Conservation (phyloP, 345 rosid genomes). For the Salix dunnii region DNA sequence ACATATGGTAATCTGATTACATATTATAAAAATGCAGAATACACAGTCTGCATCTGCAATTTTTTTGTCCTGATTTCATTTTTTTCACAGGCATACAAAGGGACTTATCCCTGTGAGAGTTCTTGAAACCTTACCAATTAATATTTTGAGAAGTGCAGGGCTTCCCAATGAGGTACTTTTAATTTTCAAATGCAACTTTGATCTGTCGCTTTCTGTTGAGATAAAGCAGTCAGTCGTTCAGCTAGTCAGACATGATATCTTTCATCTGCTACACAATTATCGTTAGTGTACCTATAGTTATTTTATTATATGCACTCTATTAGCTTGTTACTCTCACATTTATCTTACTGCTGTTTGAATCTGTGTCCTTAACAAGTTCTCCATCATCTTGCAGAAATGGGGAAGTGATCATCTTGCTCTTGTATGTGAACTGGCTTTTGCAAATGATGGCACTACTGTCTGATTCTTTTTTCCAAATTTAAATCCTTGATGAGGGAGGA, state of each 20-base stretch:
- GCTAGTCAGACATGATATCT: neutral
- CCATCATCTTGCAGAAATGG: slow-evolving; percentile 54
- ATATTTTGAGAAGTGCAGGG: slow-evolving; percentile 57
- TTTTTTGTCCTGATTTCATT: slow-evolving; percentile 11
- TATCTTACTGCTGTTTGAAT: neutral
- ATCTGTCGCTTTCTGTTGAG: neutral
- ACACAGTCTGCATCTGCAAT: neutral
- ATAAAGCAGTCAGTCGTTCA: neutral
- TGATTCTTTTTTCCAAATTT: slow-evolving; percentile 1
- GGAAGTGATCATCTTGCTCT: slow-evolving; percentile 98
- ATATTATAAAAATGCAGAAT: neutral
- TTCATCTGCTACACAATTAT: neutral
- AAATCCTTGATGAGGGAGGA: neutral
- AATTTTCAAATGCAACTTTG: neutral
- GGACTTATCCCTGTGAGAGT: slow-evolving; percentile 78
- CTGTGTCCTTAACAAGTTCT: neutral
- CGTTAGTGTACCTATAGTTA: neutral
- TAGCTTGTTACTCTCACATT: neutral
- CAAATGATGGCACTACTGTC: slow-evolving; percentile 18
- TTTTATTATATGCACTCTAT: neutral
- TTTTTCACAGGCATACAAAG: slow-evolving; percentile 61
- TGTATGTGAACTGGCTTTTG: slow-evolving; percentile 77
- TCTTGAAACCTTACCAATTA: slow-evolving; percentile 79
- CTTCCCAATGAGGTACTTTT: slow-evolving; percentile 70
- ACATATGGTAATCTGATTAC: slow-evolving; percentile 63